phyloP scores from a whole-genome alignment of 371 early-diverging fungal species.

The Sporodiniella umbellata region DNA sequence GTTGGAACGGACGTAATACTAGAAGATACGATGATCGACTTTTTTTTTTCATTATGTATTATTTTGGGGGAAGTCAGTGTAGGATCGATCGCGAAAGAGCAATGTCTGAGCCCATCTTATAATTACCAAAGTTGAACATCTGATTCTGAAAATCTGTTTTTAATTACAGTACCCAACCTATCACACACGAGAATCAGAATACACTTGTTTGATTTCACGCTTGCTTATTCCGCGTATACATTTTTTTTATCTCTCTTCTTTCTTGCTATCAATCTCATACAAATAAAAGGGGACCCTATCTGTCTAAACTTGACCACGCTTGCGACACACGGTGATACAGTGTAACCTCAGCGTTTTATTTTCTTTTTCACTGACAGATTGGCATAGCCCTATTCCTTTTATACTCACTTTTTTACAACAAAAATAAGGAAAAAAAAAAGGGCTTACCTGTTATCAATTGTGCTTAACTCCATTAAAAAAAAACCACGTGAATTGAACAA shows the following conservation, averaged over 20 bases:
- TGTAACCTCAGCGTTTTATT: neutral
- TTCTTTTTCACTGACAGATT: neutral
- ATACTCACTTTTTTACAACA: neutral
- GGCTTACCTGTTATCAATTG: too few relatives aligned
- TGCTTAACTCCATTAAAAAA: too few relatives aligned
- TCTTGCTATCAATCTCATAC: too few relatives aligned
- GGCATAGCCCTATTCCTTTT: neutral
- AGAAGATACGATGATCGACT: too few relatives aligned
- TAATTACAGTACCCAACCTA: neutral
- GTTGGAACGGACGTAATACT: too few relatives aligned
- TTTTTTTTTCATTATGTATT: too few relatives aligned
- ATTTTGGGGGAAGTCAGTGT: too few relatives aligned
- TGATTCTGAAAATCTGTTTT: neutral
- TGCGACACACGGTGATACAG: constrained; percentile 1
- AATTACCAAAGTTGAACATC: neutral
- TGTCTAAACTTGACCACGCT: constrained; percentile 2
- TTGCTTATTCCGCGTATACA: neutral
- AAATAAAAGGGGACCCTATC: neutral
- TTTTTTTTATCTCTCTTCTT: too few relatives aligned
- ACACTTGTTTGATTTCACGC: too few relatives aligned
- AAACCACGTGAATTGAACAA: too few relatives aligned
- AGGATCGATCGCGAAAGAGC: neutral
- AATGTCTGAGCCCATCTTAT: neutral
- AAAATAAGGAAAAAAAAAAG: neutral
- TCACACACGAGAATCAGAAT: too few relatives aligned